phyloP scores from a whole-genome alignment of 73 alveolate genomes.

The Blepharisma stoltei region DNA sequence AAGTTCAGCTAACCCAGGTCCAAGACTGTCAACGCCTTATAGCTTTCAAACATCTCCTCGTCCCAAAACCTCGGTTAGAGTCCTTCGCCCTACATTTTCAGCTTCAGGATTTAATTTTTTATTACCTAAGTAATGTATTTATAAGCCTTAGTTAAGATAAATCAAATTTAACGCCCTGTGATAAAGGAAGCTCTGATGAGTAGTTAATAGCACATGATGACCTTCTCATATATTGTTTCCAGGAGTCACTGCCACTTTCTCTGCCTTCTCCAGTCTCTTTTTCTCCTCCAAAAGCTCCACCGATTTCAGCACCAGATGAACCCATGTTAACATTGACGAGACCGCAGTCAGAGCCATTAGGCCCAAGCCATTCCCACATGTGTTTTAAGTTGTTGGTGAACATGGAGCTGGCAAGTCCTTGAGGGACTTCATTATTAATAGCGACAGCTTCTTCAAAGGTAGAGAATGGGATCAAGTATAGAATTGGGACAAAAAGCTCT shows the following conservation, averaged over 20 bases:
- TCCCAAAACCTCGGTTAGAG: too few relatives aligned
- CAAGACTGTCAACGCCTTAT: too few relatives aligned
- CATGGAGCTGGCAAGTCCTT: slow-evolving; percentile 79
- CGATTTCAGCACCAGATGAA: slow-evolving; percentile 91
- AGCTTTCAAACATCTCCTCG: too few relatives aligned
- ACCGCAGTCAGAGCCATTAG: slow-evolving; percentile 86
- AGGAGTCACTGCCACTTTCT: slow-evolving; percentile 89
- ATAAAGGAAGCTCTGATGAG: slow-evolving; percentile 66
- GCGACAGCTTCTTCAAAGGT: slow-evolving; percentile 81
- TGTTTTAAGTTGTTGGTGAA: slow-evolving; percentile 75
- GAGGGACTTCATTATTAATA: slow-evolving; percentile 78
- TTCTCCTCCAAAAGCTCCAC: slow-evolving; percentile 97
- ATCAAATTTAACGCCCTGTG: slow-evolving; percentile 86
- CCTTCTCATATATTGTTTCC: slow-evolving; percentile 95
- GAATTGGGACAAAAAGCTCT: slow-evolving; percentile 78
- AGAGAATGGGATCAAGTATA: slow-evolving; percentile 67
- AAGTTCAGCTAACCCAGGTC: too few relatives aligned
- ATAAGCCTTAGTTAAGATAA: slow-evolving; percentile 33
- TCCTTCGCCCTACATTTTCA: too few relatives aligned
- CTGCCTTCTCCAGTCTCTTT: slow-evolving; percentile 96
- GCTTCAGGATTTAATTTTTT: too few relatives aligned
- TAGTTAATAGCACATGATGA: slow-evolving; percentile 83
- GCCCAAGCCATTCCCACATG: slow-evolving; percentile 78
- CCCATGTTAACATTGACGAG: slow-evolving; percentile 88
- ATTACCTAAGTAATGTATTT: too few relatives aligned